Base-by-base conservation (phyloP, 1,284 basidiomycete genomes). In the Crucibulum cyathiforme region DNA sequence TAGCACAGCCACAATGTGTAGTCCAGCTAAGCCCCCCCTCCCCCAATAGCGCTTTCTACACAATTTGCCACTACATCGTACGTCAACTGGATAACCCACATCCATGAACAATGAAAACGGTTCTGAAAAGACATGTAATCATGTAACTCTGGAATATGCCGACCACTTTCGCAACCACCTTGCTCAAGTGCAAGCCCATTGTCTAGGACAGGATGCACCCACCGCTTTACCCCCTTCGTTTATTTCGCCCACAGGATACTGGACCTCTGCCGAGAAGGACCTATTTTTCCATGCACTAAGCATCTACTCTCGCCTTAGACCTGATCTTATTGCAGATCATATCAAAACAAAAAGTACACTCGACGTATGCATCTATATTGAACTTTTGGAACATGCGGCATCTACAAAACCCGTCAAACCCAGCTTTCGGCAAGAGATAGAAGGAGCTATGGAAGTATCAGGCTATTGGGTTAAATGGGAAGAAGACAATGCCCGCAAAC, bases 321-420 rank as follows among this genome's bases (percentile, higher is more conserved):
- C 90, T 1, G 92, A 94, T 70, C 79, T 93, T 49, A 89, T 93
- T 56, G 85, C 90, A 0, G 77, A 74, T n/a, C 82, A 84, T 54
- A 76, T 92, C 38, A 76, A 76, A 57, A 85, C 84, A n/a, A 93
- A 92, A 74, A 82, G 78, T 12, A 73, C 84, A 3, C 68, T 80
- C 13, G 88, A 92, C 56, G 87, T 93, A 34, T 84, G 80, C 53
- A 71, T 81, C 5, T 93, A 90, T 66, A 73, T 93, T 57, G 77
- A 83, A 31, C 53, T 76, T 12, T 79, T 93, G 19, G 80, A 83
- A 17, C 63, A 75, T 6, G 82, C 74, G 8, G 61, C 71, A 24
- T 58, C 63, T 31, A 34, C 35, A 57, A 49, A 55, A 54, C 31
- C 51, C 24, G 37, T 57, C 47, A 24, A 48, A 37, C 47, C 19